These are phyloP conservation scores for Apiospora arundinis DNA, from an alignment of 2,329 filamentous ascomycete genomes.

Conservation along the genomic window DNA sequence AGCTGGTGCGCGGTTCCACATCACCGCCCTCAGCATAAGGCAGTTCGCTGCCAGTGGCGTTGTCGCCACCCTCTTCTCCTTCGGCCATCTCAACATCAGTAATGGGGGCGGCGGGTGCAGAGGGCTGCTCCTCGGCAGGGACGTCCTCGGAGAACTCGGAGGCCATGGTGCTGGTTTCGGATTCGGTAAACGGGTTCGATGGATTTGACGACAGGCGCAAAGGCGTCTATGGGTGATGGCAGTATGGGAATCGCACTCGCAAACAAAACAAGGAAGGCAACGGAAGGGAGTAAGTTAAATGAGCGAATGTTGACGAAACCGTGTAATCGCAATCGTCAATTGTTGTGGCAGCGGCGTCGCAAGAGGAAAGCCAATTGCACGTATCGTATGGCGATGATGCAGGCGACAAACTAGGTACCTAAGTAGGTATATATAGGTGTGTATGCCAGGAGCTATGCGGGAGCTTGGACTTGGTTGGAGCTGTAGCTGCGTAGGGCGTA, in stretches of 20 bases:
- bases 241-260: not conserved
- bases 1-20: slow-evolving; percentile 48
- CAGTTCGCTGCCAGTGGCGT: slow-evolving; percentile 40
- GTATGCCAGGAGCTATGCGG: not conserved
- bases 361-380: not conserved
- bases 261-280: not conserved
- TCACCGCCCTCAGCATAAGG: slow-evolving; percentile 48
- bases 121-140: slow-evolving; percentile 36
- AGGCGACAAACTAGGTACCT: not conserved
- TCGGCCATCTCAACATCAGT: slow-evolving; percentile 48
- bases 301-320: not conserved
- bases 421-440: not conserved
- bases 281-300: not conserved
- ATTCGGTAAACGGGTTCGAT: not conserved
- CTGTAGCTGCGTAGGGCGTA: too few species aligned
- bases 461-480: not conserved
- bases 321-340: not conserved
- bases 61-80: slow-evolving; percentile 41
- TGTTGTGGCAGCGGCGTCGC: not conserved
- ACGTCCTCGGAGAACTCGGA: slow-evolving; percentile 38
- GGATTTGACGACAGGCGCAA: not conserved
- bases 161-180: slow-evolving; percentile 31
- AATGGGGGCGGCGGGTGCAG: slow-evolving; percentile 39
- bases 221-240: not conserved
- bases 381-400: not conserved